Base-by-base conservation (phyloP, 768 basidiomycete species). In the Suillus lakei region DNA sequence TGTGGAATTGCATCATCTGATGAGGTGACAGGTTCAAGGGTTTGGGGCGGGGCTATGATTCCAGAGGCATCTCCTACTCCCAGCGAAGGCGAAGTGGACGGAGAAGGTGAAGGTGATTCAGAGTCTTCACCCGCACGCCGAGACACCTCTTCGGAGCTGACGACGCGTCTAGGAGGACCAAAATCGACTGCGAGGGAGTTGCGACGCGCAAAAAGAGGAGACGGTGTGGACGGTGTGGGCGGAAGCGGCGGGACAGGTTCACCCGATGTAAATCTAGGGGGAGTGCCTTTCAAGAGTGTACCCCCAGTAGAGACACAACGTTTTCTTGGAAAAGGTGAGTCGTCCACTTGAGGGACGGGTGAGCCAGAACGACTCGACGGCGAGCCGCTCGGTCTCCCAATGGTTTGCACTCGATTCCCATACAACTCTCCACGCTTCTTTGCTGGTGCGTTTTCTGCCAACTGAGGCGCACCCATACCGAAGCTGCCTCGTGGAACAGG, bases 401-500 rank as follows among this genome's bases (percentile, higher is more conserved):
- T 67, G 41, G 72, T 64, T 60, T 70, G 86, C 38, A 92, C 85
- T 44, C 91, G 82, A 75, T 93, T 93, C 26, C 90, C 92, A 71
- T 92, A 91, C 39, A 92, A 77, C 77, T 92, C 91, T 51, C 86
- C 85, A 60, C 85, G 84, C 69, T 83, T 85, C 72, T 80, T 84
- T 48, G 80, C 72, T 53, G 82, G 79, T 15, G 78, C 81, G 61
- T 83, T 80, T 30, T 83, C 84, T 39, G 82, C 74, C 30, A 76
- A 73, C n/a, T 85, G 86, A 4, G 90, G 89, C 13, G 84, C 85
- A 18, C 89, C 89, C 68, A 91, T 77, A 26, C 86, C 91, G 76
- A 92, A 91, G 67, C 89, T 88, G 5, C 89, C 89, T 58, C 90
- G 81, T n/a, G 92, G 92, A 43, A 86, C 85, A 18, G 92, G 92